phyloP scores from a whole-genome alignment of 768 basidiomycete species.

The Boletus reticulatus region DNA sequence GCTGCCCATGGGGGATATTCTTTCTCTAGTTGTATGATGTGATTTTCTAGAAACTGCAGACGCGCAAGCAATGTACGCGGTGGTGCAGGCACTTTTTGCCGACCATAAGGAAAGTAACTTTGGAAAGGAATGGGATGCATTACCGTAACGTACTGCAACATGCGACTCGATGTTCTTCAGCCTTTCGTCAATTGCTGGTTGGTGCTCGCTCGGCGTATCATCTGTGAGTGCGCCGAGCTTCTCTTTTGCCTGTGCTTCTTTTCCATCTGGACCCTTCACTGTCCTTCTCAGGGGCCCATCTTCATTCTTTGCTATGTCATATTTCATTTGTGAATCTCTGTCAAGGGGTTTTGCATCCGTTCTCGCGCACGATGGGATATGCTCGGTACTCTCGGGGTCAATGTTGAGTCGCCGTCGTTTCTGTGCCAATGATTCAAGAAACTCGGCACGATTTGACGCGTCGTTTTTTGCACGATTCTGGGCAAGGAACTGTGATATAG shows the following conservation, averaged over 20 bases:
- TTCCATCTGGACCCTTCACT: constrained; percentile 32
- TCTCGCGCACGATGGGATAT: constrained; percentile 63
- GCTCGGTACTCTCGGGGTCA: constrained; percentile 32
- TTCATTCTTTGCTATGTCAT: constrained; percentile 83
- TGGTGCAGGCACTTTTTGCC: constrained; percentile 59
- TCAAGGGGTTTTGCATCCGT: constrained; percentile 69
- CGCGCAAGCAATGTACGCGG: constrained; percentile 64
- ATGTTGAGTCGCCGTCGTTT: constrained; percentile 47
- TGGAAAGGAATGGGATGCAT: constrained; percentile 3
- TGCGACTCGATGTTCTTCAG: constrained; percentile 68
- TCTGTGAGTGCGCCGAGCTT: constrained; percentile 17
- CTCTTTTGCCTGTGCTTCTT: constrained; percentile 8
- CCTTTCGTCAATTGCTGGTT: constrained; percentile 65
- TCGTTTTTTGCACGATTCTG: constrained; percentile 70
- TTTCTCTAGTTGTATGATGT: constrained; percentile 71
- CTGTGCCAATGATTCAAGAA: constrained; percentile 57
- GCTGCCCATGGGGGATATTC: constrained; percentile 89
- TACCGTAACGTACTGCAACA: constrained; percentile 73
- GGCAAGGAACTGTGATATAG: constrained; percentile 70
- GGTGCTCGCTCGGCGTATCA: constrained; percentile 39
- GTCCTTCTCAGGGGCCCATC: constrained; percentile 73
- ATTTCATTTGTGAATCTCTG: constrained; percentile 79
- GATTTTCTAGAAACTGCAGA: constrained; percentile 71
- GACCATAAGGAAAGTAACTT: neutral
- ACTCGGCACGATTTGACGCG: constrained; percentile 74